These are phyloP conservation scores for Cladosporium sp. DNA, from an alignment of 2,329 filamentous ascomycete species.

Conservation along the genomic window DNA sequence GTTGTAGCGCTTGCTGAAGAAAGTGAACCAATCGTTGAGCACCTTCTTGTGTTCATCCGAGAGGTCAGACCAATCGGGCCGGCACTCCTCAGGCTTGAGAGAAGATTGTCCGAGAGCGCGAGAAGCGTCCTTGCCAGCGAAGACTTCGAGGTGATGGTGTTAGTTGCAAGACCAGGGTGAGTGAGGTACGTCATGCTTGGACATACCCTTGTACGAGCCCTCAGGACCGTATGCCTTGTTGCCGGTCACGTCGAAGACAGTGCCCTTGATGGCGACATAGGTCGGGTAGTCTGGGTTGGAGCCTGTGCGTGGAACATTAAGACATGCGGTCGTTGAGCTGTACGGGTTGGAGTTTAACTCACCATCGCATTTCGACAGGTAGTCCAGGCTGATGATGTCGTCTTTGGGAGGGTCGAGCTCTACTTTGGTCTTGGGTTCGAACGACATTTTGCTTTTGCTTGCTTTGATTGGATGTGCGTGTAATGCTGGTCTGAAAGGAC, in stretches of 20 bases:
- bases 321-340: neutral
- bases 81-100: slow-evolving; percentile 79
- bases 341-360: slow-evolving; percentile 38
- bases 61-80: slow-evolving; percentile 79
- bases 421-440: slow-evolving; percentile 76
- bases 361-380: slow-evolving; percentile 83
- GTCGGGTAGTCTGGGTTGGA: slow-evolving; percentile 61
- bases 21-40: slow-evolving; percentile 89
- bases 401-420: slow-evolving; percentile 80
- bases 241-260: slow-evolving; percentile 88
- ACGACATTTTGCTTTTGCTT: slow-evolving; percentile 38
- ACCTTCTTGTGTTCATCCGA: slow-evolving; percentile 81
- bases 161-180: neutral
- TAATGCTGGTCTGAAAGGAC: neutral
- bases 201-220: slow-evolving; percentile 80
- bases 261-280: slow-evolving; percentile 70
- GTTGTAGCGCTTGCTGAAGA: slow-evolving; percentile 97
- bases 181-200: neutral
- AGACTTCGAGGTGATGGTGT: slow-evolving; percentile 62
- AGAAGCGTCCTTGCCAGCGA: slow-evolving; percentile 95
- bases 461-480: neutral
- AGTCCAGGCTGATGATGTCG: slow-evolving; percentile 78
- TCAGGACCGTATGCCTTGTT: slow-evolving; percentile 83
- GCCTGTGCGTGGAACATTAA: slow-evolving; percentile 51
- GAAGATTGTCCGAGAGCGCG: slow-evolving; percentile 84